Evolutionary conservation across 1,139 yeast genomes (phyloP).

Genomic region (Candida dubliniensis): DNA sequence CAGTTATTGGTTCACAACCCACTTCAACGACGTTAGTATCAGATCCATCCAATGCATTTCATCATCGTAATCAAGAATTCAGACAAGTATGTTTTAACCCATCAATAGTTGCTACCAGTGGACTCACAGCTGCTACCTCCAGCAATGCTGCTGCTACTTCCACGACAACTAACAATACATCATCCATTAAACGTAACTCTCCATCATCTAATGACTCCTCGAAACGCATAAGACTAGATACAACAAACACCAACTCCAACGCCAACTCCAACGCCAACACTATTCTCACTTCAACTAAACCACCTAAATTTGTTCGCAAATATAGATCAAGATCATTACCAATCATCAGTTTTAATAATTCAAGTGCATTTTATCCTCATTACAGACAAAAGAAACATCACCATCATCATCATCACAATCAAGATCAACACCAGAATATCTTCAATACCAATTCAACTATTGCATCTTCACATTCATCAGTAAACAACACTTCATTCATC

Average conservation of each 20-base stretch:
- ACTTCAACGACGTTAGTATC: slow-evolving; percentile 2
- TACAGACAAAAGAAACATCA: slow-evolving; percentile 12
- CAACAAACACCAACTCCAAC: slow-evolving; percentile 6
- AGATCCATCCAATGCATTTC: neutral
- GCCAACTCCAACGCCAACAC: slow-evolving; percentile 9
- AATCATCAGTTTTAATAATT: slow-evolving; percentile 26
- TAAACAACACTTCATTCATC: slow-evolving; percentile 17
- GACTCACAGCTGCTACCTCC: neutral
- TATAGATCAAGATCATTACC: slow-evolving; percentile 47
- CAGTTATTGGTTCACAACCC: neutral
- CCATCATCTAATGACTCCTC: slow-evolving; percentile 15
- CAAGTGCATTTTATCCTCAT: slow-evolving; percentile 16
- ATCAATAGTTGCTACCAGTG: slow-evolving; percentile 5
- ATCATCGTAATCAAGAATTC: slow-evolving; percentile 31
- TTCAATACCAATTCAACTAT: slow-evolving; percentile 7
- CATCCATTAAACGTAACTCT: slow-evolving; percentile 14
- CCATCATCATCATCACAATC: slow-evolving; percentile 6
- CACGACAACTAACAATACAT: slow-evolving; percentile 9
- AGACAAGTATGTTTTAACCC: slow-evolving; percentile 36
- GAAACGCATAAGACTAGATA: slow-evolving; percentile 16
- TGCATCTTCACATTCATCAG: slow-evolving; percentile 20
- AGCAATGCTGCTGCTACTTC: slow-evolving; percentile 4
- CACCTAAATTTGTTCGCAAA: slow-evolving; percentile 41
- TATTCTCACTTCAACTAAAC: slow-evolving; percentile 17
- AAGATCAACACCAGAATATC: slow-evolving; percentile 3